Conservation (phyloP, 2,329 filamentous ascomycete genomes). For the Lomentospora prolificans region DNA sequence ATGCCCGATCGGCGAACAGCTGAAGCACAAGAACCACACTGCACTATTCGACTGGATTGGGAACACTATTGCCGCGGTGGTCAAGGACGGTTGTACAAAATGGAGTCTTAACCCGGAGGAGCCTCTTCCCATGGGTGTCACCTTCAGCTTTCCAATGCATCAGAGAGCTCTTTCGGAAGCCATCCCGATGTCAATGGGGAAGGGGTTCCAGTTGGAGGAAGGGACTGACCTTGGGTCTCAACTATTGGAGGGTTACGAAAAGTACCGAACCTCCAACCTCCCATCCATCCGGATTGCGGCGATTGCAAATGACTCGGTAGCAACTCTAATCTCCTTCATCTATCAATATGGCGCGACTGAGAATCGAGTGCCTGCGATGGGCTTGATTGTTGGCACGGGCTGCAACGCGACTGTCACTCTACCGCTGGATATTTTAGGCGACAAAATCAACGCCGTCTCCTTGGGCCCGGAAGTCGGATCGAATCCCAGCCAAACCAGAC, state of each 20-base stretch:
- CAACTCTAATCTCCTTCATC: slow-evolving; percentile 67
- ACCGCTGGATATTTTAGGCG: slow-evolving; percentile 49
- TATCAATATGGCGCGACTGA: slow-evolving; percentile 55
- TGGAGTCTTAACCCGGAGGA: slow-evolving; percentile 31
- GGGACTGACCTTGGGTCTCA: slow-evolving; percentile 51
- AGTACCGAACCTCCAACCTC: slow-evolving; percentile 34
- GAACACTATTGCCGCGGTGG: slow-evolving; percentile 63
- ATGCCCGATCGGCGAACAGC: slow-evolving; percentile 64
- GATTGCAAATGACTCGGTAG: slow-evolving; percentile 74
- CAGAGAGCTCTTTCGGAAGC: slow-evolving; percentile 54
- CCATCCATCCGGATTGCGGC: slow-evolving; percentile 62
- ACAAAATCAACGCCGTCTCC: slow-evolving; percentile 28
- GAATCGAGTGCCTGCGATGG: slow-evolving; percentile 62
- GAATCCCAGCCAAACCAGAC: slow-evolving; percentile 38
- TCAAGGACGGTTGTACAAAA: slow-evolving; percentile 43
- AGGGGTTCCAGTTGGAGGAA: slow-evolving; percentile 55
- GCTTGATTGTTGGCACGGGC: slow-evolving; percentile 71
- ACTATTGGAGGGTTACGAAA: slow-evolving; percentile 48
- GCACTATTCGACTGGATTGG: slow-evolving; percentile 77
- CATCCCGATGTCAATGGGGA: slow-evolving; percentile 58
- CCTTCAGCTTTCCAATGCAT: slow-evolving; percentile 62
- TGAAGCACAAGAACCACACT: slow-evolving; percentile 66
- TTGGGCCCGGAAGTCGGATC: slow-evolving; percentile 29
- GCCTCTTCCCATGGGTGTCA: slow-evolving; percentile 54
- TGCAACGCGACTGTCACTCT: slow-evolving; percentile 74